Evolutionary conservation across 345 rosid genomes (phyloP).

Genomic region (Lumnitzera racemosa): DNA sequence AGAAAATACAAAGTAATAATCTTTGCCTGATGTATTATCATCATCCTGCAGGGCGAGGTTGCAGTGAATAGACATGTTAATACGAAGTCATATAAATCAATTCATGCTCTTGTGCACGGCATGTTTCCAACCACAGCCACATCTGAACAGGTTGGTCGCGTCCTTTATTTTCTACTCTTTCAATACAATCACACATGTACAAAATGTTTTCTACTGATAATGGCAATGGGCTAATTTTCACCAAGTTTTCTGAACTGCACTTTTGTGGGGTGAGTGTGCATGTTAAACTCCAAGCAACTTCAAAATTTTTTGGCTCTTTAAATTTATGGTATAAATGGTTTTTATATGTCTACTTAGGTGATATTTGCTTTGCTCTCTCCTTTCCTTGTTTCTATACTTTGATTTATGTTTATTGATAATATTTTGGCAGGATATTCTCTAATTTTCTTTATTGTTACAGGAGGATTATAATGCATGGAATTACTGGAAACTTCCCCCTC

Average conservation of each 20-base stretch:
- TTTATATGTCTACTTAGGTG: too few species aligned
- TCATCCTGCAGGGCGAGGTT: slow-evolving; percentile 75
- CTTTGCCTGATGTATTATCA: slow-evolving; percentile 9
- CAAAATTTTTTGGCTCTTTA: too few species aligned
- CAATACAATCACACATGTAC: too few species aligned
- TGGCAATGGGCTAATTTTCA: too few species aligned
- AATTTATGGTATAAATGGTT: too few species aligned
- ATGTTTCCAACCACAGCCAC: slow-evolving; percentile 69
- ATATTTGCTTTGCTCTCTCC: too few species aligned
- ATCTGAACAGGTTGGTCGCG: slow-evolving; percentile 53
- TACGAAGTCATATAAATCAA: slow-evolving; percentile 74
- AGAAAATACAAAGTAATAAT: neutral
- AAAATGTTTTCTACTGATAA: too few species aligned
- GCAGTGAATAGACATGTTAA: slow-evolving; percentile 71
- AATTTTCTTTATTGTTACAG: slow-evolving; percentile 25
- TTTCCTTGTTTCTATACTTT: too few species aligned
- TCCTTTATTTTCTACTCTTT: neutral
- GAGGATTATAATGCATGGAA: slow-evolving; percentile 94
- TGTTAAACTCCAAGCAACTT: too few species aligned
- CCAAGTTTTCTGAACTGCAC: neutral
- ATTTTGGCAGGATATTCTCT: slow-evolving; percentile 3
- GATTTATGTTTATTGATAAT: neutral
- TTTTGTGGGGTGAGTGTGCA: neutral
- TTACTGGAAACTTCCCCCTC: slow-evolving; percentile 84
- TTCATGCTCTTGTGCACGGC: slow-evolving; percentile 77